Conservation (phyloP, 2,329 filamentous ascomycete genomes). For the Apiospora koreana region DNA sequence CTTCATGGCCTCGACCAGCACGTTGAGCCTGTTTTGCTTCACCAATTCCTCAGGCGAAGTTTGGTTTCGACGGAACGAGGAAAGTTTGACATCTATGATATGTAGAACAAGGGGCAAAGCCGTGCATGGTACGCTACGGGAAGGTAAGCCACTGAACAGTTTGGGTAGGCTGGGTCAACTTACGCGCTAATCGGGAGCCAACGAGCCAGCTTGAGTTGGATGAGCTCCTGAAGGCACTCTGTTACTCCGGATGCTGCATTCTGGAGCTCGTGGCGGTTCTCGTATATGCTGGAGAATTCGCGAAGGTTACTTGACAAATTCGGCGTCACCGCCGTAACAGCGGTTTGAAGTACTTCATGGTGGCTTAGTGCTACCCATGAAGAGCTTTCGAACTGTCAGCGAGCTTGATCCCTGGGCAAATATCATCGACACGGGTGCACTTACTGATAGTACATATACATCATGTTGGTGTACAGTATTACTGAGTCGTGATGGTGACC, state of each 20-base stretch:
- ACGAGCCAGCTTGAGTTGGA: slow-evolving; percentile 44
- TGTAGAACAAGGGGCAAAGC: slow-evolving; percentile 38
- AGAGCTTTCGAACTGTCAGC: slow-evolving; percentile 32
- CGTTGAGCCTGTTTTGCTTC: slow-evolving; percentile 45
- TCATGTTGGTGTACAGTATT: slow-evolving; percentile 47
- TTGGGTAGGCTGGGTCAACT: slow-evolving; percentile 21
- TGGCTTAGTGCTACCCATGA: slow-evolving; percentile 47
- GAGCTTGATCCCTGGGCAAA: slow-evolving; percentile 14
- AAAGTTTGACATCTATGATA: slow-evolving; percentile 40
- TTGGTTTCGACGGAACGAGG: slow-evolving; percentile 26
- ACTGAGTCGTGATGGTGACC: slow-evolving; percentile 42
- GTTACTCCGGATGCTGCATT: slow-evolving; percentile 46
- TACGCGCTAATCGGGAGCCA: slow-evolving; percentile 51
- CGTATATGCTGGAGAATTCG: slow-evolving; percentile 39
- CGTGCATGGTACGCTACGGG: slow-evolving; percentile 34
- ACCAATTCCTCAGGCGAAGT: slow-evolving; percentile 27
- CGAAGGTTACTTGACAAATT: slow-evolving; percentile 32
- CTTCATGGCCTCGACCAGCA: slow-evolving; percentile 47
- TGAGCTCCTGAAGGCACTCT: slow-evolving; percentile 47
- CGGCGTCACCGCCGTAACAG: slow-evolving; percentile 39
- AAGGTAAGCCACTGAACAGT: neutral
- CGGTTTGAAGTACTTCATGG: slow-evolving; percentile 46
- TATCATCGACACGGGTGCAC: slow-evolving; percentile 18
- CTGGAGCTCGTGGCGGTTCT: slow-evolving; percentile 44
- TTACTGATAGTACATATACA: slow-evolving; percentile 55